Conservation (phyloP, 371 early-diverging fungal genomes). For the Mortierella sp. region DNA sequence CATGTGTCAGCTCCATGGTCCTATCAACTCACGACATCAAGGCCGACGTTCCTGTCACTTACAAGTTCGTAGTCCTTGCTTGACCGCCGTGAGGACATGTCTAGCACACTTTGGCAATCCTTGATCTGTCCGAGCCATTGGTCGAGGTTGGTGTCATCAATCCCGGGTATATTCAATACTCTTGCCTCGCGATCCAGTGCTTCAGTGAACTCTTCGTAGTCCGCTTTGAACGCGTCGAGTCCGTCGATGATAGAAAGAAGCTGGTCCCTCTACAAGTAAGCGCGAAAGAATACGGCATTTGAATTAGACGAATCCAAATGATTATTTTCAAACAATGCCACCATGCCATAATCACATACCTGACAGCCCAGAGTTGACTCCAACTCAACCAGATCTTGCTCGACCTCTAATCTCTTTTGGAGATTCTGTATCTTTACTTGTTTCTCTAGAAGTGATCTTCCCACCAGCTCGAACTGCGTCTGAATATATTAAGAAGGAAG, state of each 20-base stretch:
- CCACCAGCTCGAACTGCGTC: constrained; percentile 25
- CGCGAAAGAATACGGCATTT: not conserved
- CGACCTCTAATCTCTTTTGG: constrained; percentile 34
- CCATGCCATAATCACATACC: not conserved
- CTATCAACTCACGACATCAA: not conserved
- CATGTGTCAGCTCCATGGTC: not conserved
- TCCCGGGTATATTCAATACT: constrained; percentile 16
- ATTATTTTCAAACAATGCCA: too few relatives aligned
- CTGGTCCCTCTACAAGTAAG: constrained; percentile 28
- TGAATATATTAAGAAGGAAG: not conserved
- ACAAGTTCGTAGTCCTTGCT: constrained; percentile 21
- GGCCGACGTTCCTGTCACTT: not conserved
- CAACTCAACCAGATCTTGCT: constrained; percentile 30
- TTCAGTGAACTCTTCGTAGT: constrained; percentile 19
- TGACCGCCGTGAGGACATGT: constrained; percentile 1
- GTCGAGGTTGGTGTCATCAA: constrained; percentile 21
- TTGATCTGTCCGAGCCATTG: constrained; percentile 35
- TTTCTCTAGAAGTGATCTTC: constrained; percentile 15
- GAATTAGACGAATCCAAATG: not conserved
- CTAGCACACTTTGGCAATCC: constrained; percentile 22
- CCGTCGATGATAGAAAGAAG: constrained; percentile 20
- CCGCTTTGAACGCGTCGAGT: constrained; percentile 18
- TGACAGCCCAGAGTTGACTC: constrained; percentile 37
- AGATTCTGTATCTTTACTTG: constrained; percentile 15
- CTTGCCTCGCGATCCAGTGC: constrained; percentile 25